phyloP scores from a whole-genome alignment of 129 eudicot species.

The Pulicaria dysenterica region DNA sequence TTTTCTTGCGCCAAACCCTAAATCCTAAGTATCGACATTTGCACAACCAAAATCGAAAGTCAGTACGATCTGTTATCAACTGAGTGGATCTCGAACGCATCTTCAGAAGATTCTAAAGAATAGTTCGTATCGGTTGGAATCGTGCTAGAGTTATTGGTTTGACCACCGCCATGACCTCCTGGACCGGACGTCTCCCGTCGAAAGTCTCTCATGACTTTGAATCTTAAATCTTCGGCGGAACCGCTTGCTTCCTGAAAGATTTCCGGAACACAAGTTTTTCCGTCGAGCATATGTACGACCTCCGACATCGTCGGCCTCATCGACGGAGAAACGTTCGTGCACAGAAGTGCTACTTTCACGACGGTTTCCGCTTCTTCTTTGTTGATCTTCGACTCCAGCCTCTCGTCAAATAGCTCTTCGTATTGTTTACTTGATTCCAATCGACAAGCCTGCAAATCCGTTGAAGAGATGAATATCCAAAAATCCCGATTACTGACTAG shows the following conservation, averaged over 20 bases:
- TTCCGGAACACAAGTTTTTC: slow-evolving; percentile 59
- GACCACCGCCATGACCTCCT: slow-evolving; percentile 40
- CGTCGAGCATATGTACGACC: slow-evolving; percentile 75
- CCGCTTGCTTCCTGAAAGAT: slow-evolving; percentile 43
- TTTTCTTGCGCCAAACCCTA: not conserved
- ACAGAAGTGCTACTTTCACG: slow-evolving; percentile 63
- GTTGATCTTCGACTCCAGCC: slow-evolving; percentile 45
- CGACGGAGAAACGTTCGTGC: slow-evolving; percentile 65
- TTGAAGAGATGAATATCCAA: not conserved
- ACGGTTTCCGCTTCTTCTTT: slow-evolving; percentile 58
- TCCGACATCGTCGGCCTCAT: slow-evolving; percentile 80
- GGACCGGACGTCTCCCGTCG: slow-evolving; percentile 37
- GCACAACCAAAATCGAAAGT: slow-evolving; percentile 5
- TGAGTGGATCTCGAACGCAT: slow-evolving; percentile 38
- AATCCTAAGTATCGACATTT: not conserved
- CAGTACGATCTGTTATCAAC: slow-evolving; percentile 27
- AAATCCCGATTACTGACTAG: not conserved
- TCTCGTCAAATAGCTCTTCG: slow-evolving; percentile 62
- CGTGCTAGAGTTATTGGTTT: slow-evolving; percentile 35
- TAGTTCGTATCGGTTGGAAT: slow-evolving; percentile 25
- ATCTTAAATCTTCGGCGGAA: slow-evolving; percentile 59
- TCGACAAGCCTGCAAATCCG: slow-evolving; percentile 60
- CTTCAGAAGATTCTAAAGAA: slow-evolving; percentile 40
- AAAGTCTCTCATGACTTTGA: slow-evolving; percentile 74
- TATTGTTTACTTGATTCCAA: slow-evolving; percentile 51